Evolutionary conservation across 768 basidiomycete species (phyloP).

Genomic region (Mycena crocata): DNA sequence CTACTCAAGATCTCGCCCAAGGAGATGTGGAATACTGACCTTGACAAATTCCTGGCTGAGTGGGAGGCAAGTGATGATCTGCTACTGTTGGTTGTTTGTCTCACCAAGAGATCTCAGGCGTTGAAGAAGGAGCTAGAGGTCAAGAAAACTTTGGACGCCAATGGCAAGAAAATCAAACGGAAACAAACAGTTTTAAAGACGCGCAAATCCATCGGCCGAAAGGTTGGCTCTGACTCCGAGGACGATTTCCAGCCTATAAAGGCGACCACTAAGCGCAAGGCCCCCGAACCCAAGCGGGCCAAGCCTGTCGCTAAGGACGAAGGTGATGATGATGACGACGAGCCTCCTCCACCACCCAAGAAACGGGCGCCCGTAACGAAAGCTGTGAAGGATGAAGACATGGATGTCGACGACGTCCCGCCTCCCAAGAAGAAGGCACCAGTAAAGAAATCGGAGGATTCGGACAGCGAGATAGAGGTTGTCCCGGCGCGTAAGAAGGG

Average conservation of each 20-base stretch:
- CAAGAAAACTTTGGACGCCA: constrained; percentile 51
- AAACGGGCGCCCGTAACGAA: constrained; percentile 40
- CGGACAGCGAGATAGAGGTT: constrained; percentile 50
- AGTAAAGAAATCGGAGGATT: constrained; percentile 46
- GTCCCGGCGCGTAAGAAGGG: constrained; percentile 33
- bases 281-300: constrained; percentile 35
- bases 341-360: constrained; percentile 41
- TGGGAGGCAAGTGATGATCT: constrained; percentile 76
- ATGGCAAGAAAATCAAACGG: constrained; percentile 60
- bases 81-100: constrained; percentile 1
- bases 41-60: constrained; percentile 83
- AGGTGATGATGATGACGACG: constrained; percentile 37
- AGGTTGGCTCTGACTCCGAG: constrained; percentile 49
- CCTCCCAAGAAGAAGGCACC: constrained; percentile 32
- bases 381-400: constrained; percentile 40
- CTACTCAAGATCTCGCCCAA: constrained; percentile 84
- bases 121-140: constrained; percentile 61
- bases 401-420: constrained; percentile 39
- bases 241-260: constrained; percentile 64
- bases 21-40: constrained; percentile 90
- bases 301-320: constrained; percentile 33
- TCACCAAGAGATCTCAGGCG: constrained; percentile 48
- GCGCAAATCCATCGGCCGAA: constrained; percentile 58
- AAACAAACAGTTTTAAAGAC: constrained; percentile 61
- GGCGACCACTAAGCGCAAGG: constrained; percentile 58